A percentile compares a stretch with the other conserved stretches of the same genome.
phyloP scores from a whole-genome alignment of 371 early-diverging fungal genomes.

The Apophysomyces elegans region DNA sequence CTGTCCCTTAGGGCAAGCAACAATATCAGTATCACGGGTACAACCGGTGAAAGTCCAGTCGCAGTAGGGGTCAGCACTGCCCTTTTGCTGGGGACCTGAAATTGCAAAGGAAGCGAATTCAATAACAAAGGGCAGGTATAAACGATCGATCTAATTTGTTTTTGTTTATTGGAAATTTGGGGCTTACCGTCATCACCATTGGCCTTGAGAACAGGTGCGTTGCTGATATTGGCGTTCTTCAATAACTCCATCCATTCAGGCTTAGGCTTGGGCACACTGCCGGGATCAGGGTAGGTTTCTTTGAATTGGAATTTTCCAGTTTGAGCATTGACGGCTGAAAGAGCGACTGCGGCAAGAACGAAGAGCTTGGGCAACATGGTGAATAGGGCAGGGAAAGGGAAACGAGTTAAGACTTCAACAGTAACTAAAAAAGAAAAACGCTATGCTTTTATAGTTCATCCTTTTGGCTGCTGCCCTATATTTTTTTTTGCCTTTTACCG shows the following conservation, averaged over 20 bases:
- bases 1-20: slow-evolving; percentile 57
- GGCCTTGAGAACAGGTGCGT: slow-evolving; percentile 44
- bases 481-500: slow-evolving; percentile 14
- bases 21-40: slow-evolving; percentile 47
- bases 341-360: slow-evolving; percentile 17
- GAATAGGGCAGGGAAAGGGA: background rate
- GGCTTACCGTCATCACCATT: slow-evolving; percentile 26
- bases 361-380: slow-evolving; percentile 20
- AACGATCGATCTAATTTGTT: background rate
- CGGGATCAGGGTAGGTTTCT: slow-evolving; percentile 41
- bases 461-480: background rate
- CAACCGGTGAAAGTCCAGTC: slow-evolving; percentile 64
- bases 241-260: slow-evolving; percentile 55
- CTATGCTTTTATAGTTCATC: slow-evolving; percentile 3
- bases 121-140: background rate
- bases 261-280: slow-evolving; percentile 43
- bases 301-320: slow-evolving; percentile 35
- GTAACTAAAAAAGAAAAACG: slow-evolving; percentile 11
- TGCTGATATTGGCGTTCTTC: slow-evolving; percentile 36
- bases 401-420: slow-evolving; percentile 2
- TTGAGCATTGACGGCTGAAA: slow-evolving; percentile 23
- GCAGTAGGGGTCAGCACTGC: slow-evolving; percentile 46
- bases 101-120: background rate
- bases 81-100: slow-evolving; percentile 25
- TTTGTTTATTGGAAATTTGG: background rate